Base-by-base conservation (phyloP, 169 alveolate species). In the Blepharisma undulans region DNA sequence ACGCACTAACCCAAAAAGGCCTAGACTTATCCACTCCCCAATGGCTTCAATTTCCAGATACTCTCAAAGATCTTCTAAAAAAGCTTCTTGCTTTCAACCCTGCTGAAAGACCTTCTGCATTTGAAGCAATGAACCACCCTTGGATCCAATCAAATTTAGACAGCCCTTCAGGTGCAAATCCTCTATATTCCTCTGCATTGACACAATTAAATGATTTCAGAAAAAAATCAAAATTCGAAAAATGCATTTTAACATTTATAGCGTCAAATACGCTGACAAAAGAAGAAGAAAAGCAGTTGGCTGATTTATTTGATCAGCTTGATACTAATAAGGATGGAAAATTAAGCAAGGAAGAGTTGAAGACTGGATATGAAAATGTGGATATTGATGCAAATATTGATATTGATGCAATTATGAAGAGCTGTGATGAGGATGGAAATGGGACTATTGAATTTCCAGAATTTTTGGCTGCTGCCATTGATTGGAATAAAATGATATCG, bases 391-490 rank as follows among this genome's bases (percentile, higher is more conserved):
- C 66, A 48, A 96, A 96, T 76, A 94, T 94, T 84, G 66, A 29
- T 21, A 36, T 89, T 33, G 60, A 84, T 32, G 86, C 30, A 85
- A 60, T 59, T 30, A 93, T 78, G 66, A 88, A 91, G 77, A 88
- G 92, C 32, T 78, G 91, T 60, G 96, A 93, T 80, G 77, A 84
- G 76, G 96, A 93, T 85, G 96, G 96, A 16, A 84, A 91, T 72
- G 96, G 96, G 19, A 92, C 89, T 85, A 90, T 93, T 8, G 90
- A 92, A 3, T 93, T 87, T 88, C 90, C 92, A 88, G 95, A 93
- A 84, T 93, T 90, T 91, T 89, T 93, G 60, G 86, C 91, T 76
- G 93, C 93, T 34, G 90, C 91, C 90, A 93, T 93, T 36, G 96
- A 93, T 76, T 91, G 93, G 14, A 89, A 91, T 91, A 93, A 90